Percentiles rank a stretch among this genome's conserved stretches.
These are phyloP conservation scores for Pichia sp. DNA, from an alignment of 1,139 yeast genomes.

Conservation along the genomic window DNA sequence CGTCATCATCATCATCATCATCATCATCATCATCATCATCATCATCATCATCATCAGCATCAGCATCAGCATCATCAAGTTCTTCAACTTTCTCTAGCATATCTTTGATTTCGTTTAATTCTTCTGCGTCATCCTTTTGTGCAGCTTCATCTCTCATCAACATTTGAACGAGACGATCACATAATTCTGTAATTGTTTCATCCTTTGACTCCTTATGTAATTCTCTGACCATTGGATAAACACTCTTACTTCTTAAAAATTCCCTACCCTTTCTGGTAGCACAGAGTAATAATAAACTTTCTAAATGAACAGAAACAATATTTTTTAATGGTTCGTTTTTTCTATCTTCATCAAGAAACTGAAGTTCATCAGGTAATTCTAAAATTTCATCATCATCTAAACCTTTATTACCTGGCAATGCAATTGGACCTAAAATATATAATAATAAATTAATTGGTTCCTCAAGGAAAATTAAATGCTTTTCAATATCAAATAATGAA, in stretches of 20 bases:
- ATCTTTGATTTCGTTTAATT: conserved; percentile 30
- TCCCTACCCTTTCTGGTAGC: conserved; percentile 72
- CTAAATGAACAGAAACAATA: conserved; percentile 66
- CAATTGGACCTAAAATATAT: conserved; percentile 73
- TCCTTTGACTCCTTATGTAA: conserved; percentile 64
- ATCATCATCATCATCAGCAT: conserved; percentile 12
- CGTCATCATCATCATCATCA: conserved; percentile 25
- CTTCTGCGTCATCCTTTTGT: conserved; percentile 24
- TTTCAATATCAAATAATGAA: conserved; percentile 71
- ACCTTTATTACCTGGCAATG: conserved; percentile 57
- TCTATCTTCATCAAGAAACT: conserved; percentile 71
- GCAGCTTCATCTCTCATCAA: conserved; percentile 80
- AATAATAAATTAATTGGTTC: conserved; percentile 73
- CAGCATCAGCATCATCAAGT: conserved; percentile 28
- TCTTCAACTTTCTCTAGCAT: conserved; percentile 30
- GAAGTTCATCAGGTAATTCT: conserved; percentile 83
- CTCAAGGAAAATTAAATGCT: conserved; percentile 54
- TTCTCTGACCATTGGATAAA: conserved; percentile 79
- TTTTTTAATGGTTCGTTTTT: conserved; percentile 65
- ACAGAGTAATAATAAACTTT: conserved; percentile 69
- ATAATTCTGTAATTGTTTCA: conserved; percentile 60
- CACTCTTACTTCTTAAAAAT: conserved; percentile 66
- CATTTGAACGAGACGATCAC: conserved; percentile 77
- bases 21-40: conserved; percentile 25
- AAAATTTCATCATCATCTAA: conserved; percentile 86